Conservation (phyloP, 495 filamentous ascomycete genomes). For the Poronia punctata region DNA sequence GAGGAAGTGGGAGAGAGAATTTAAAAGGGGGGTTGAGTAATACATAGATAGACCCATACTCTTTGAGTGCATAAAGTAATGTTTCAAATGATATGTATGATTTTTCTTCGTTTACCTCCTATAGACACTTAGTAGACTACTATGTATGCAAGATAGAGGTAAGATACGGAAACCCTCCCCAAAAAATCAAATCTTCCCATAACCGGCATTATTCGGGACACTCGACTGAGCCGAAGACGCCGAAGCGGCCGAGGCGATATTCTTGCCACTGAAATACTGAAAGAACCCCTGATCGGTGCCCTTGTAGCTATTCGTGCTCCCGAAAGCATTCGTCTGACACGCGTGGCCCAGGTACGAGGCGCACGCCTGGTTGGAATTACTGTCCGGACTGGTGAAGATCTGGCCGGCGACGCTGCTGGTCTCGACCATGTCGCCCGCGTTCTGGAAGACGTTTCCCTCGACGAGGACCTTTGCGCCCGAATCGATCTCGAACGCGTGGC, state of each 20-base stretch:
- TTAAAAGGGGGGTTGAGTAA: too few species aligned
- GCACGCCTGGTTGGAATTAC: slow-evolving; percentile 34
- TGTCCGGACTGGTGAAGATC: slow-evolving; percentile 36
- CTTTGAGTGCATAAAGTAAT: too few species aligned
- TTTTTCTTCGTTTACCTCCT: too few species aligned
- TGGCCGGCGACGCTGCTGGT: slow-evolving; percentile 25
- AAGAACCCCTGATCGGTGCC: slow-evolving; percentile 33
- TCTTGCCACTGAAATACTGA: slow-evolving; percentile 44
- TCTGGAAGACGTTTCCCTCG: slow-evolving; percentile 56
- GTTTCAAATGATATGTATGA: too few species aligned
- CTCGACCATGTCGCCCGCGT: slow-evolving; percentile 23
- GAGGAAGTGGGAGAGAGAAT: too few species aligned
- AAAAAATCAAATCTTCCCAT: slow-evolving; percentile 13
- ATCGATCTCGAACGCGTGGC: slow-evolving; percentile 51
- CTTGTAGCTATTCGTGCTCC: slow-evolving; percentile 33
- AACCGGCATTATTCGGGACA: slow-evolving; percentile 18
- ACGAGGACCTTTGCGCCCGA: slow-evolving; percentile 45
- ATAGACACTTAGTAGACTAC: too few species aligned
- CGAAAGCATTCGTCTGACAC: slow-evolving; percentile 43
- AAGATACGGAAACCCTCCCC: too few species aligned
- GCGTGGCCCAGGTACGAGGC: slow-evolving; percentile 33
- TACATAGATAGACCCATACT: too few species aligned
- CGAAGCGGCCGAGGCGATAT: slow-evolving; percentile 35
- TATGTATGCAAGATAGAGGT: too few species aligned
- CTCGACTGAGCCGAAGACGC: slow-evolving; percentile 27